Evolutionary conservation across 352 stramenopile species (phyloP), one percentile per base, ranked within the genome.

Genomic region (Phytophthora syringae): DNA sequence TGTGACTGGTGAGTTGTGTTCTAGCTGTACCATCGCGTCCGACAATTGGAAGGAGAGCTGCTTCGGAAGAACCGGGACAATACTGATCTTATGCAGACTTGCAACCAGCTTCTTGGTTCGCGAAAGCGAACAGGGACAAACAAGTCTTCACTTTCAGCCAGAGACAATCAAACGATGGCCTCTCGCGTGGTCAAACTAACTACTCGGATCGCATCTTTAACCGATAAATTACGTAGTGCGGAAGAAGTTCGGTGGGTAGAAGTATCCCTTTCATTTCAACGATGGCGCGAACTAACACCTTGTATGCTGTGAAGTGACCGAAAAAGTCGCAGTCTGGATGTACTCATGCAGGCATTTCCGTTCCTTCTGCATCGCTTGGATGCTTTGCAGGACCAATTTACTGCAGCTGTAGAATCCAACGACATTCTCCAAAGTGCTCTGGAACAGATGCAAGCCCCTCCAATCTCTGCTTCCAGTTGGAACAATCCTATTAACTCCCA

Each of bases 331-430:
- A 80, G 64, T 22, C 60, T 89, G 15, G 67, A 76, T 9, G 61
- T 87, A 7, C 49, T 89, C 9, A 70, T 89, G 59, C 56, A 70
- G 9, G 67, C 70, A 7, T 65, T 89, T 25, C 78, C 80, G 0
- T 67, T 62, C 25, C 37, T 88, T 27, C 39, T 88, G 28, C 78
- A 82, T n/a, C 67, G 74, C 27, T 50, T 87, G 18, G 76, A 89
- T 44, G 71, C 66, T 1, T 22, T 84, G 13, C 73, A 86, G n/a
- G 80, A 87, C 61, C 75, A 79, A 36, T 77, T 77, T 28, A 30
- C 60, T 22, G 74, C 76, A 5, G 70, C 70, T 2, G 51, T 69
- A 1, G 80, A 89, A 59, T 84, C 80, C 5, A 87, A 86, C 20
- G 66, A 70, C 24, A 88, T 89, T 50, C 52, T 89, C 6, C 70